These are phyloP conservation scores for Jatropha curcas DNA, from an alignment of 345 rosid genomes.

Conservation along the genomic window DNA sequence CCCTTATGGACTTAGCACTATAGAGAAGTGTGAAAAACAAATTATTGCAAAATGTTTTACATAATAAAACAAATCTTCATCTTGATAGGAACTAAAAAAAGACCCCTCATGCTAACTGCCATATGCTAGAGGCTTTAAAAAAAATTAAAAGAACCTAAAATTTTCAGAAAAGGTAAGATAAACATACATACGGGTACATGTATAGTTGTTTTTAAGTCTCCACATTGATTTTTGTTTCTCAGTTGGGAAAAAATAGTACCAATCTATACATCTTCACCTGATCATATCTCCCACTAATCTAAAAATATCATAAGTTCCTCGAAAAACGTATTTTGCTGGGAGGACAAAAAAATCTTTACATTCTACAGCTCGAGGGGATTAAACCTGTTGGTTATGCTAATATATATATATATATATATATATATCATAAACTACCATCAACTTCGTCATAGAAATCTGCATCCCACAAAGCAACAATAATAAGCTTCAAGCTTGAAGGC, in stretches of 20 bases:
- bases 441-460: conserved; percentile 97
- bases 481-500: too few species aligned
- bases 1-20: conserved; percentile 4
- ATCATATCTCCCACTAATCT: neutral
- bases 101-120: neutral
- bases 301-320: too few species aligned
- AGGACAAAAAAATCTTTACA: too few species aligned
- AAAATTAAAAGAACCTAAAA: neutral
- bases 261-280: neutral
- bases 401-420: conserved; percentile 96
- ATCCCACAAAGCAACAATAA: conserved; percentile 80
- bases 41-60: conserved; percentile 6
- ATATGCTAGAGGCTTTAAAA: neutral
- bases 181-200: neutral
- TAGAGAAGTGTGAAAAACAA: neutral
- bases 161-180: too few species aligned
- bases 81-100: too few species aligned
- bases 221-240: neutral
- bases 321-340: neutral
- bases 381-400: too few species aligned
- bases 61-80: neutral
- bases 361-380: too few species aligned
- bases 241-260: neutral
- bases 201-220: neutral
- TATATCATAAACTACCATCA: conserved; percentile 96